Base-by-base conservation (phyloP, 495 filamentous ascomycete genomes). In the Gamarada debralockiae region DNA sequence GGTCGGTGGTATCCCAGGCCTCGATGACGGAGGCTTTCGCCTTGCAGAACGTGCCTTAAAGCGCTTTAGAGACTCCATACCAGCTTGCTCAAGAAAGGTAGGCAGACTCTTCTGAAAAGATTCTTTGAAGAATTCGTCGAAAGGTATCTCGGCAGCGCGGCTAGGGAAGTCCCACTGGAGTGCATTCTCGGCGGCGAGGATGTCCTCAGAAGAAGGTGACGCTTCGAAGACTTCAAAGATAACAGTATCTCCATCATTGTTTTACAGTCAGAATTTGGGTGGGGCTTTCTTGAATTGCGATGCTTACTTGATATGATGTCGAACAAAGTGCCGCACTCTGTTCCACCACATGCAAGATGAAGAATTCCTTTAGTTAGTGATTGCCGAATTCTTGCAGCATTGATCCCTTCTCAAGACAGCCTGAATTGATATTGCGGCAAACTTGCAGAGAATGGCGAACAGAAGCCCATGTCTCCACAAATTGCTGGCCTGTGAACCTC, bases 261-360 rank as follows among this genome's bases (percentile, higher is more conserved):
- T 18, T 21, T 25, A 17, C 17, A 54, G 49, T 33, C n/a, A 42
- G 50, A 52, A 52, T 52, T 45, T 29, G 15, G 41, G 20, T 24
- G 22, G 21, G 23, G 3, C 29, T 50, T 37, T 13, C 27, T 50
- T 15, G 31, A 37, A 31, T 37, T 14, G 47, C 38, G 31, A 37
- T 37, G 14, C 77, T 70, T 56, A 78, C 76, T 45, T 13, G 2
- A 25, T 29, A 12, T 67, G 60, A 6, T 65, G 62, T 34, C 72
- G 70, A 24, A 85, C 65, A 4, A 83, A 83, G 47, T 10, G 69
- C 78, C 2, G 81, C 76, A 70, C 84, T 85, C 54, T 84, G 81
- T 40, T 73, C 67, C 3, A 60, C 52, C 18, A 85, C 57, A 60
- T 79, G 62, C 6, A 82, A 38, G 14, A 79, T 70, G 14, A 83